Evolutionary conservation across 768 basidiomycete genomes (phyloP), one percentile per base, ranked within the genome.

Genomic region (Peribolospora baueri): DNA sequence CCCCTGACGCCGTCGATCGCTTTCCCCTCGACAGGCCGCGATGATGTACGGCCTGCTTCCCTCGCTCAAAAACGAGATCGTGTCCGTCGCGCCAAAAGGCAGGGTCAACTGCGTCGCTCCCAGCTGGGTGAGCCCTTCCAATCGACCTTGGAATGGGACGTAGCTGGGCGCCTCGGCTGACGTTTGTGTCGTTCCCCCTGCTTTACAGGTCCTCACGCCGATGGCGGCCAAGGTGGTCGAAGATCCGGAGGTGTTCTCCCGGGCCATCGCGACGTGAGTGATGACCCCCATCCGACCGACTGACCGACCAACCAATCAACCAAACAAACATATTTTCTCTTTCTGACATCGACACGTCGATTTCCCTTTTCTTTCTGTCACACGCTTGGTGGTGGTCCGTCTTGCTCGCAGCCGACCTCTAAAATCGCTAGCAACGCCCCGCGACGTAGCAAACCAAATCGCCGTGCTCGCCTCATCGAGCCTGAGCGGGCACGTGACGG

Each of bases 31-130:
- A 58, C 42, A 57, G 41, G 25, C 54, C n/a, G 52, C 56, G 6
- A 57, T 57, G 56, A 61, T 61, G 60, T 38, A 48, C 11, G 82
- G 81, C 1, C 62, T 83, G 42, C 75, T 74, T 3, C 66, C 78
- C 60, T 70, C 76, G 4, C 70, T 83, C 60, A 83, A 84, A 68
- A 84, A 83, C 64, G 81, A 84, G 66, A 82, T 83, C 54, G 81
- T 84, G 48, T 75, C 76, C 66, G 74, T 82, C 56, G 80, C 81
- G 0, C 78, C 80, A 0, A 71, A 66, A 54, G 82, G 74, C 0
- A 71, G 81, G n/a, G 80, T 82, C 3, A 83, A 83, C 59, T 70
- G 71, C 48, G 70, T 84, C 13, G 78, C 74, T 0, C 81, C 82
- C 4, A 80, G 80, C 5, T 81, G 77, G 65, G 63, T 59, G 10